Evolutionary conservation across 2,329 filamentous ascomycete genomes (phyloP), one percentile per base, ranked within the genome.

Genomic region (Ophiosphaerella herpotricha): DNA sequence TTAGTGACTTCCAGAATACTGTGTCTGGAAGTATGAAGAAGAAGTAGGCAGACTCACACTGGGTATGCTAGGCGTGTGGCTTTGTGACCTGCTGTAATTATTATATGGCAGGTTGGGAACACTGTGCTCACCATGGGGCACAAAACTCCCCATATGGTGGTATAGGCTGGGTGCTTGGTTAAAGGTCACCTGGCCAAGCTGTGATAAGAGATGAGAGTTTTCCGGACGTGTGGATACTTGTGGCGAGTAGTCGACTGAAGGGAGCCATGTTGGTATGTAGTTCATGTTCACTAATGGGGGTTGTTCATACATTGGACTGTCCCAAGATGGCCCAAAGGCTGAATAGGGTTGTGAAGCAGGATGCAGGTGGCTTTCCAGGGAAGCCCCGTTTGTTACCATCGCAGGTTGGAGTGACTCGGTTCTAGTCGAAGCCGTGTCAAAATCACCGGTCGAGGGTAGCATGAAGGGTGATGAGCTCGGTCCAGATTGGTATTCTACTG

Each of bases 261-360:
- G 33, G 14, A 57, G 58, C 64, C 66, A 68, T 1, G 50, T 34
- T 14, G 62, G 52, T 9, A 58, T 39, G 29, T 57, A 68, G 3
- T 49, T 24, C 18, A 59, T 47, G 23, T 54, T 54, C 11, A 52
- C 35, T 14, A 56, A 50, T 21, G 57, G 51, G 3, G 53, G 38
- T 16, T 52, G 54, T 21, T 58, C 54, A 37, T 65, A 65, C 4
- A 58, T 34, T 7, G 46, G 38, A 6, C 48, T n/a, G 16, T 43
- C 58, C 63, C 66, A 67, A 7, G 43, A 32, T 9, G 43, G 18
- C 5, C 57, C 58, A 18, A 56, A 55, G 9, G 39, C n/a, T 13
- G 54, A 14, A 45, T 58, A 64, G 5, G 58, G 29, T 13, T 54
- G 59, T 5, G 58, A 40, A 2, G 48, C 43, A 14, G 50, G n/a